phyloP scores from a whole-genome alignment of 306 rosid species.

The Cajanus cajan region DNA sequence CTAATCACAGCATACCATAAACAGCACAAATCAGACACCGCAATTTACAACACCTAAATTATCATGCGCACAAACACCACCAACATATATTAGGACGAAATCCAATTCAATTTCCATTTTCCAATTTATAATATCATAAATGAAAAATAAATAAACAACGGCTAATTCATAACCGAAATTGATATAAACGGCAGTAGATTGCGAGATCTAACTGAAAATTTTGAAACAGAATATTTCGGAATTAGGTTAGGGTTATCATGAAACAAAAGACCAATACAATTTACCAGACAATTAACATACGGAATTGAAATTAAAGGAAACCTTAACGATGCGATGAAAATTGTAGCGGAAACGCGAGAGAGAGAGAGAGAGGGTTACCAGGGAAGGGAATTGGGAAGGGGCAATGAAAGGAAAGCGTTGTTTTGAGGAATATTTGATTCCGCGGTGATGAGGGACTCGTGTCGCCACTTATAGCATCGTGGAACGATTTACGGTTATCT shows the following conservation, averaged over 20 bases:
- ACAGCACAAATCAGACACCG: not conserved
- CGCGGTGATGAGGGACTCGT: not conserved
- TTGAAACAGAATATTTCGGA: not conserved
- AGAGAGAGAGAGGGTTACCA: not conserved
- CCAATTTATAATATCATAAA: not conserved
- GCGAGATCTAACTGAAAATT: slow-evolving; percentile 24
- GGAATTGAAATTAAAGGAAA: not conserved
- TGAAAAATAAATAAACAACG: not conserved
- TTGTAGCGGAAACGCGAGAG: not conserved
- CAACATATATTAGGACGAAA: not conserved
- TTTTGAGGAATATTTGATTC: slow-evolving; percentile 2
- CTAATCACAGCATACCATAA: slow-evolving; percentile 3
- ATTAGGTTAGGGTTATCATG: not conserved
- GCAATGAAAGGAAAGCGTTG: not conserved
- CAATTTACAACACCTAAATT: not conserved
- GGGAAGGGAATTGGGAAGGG: slow-evolving; percentile 11
- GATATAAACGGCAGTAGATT: not conserved
- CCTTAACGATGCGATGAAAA: not conserved
- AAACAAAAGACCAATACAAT: not conserved
- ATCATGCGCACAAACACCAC: not conserved
- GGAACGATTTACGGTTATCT: not conserved
- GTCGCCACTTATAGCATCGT: slow-evolving; percentile 24
- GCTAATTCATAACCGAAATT: not conserved
- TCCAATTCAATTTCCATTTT: not conserved
- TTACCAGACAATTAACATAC: not conserved